Evolutionary conservation across 495 filamentous ascomycete genomes (phyloP).

Genomic region (Annulohypoxylon bovei): DNA sequence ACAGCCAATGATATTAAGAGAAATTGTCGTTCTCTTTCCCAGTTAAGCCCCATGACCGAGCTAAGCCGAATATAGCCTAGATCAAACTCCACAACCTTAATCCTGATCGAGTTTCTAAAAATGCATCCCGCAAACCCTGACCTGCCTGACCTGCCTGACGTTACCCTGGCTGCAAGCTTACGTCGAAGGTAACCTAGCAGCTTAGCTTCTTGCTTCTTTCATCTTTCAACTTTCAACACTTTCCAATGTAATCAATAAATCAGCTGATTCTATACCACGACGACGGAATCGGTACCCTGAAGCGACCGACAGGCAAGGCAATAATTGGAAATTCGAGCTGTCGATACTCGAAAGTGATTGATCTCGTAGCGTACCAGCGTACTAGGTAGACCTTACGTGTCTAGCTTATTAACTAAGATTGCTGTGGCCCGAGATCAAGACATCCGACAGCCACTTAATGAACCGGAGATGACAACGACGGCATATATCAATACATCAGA

Average conservation of each 20-base stretch:
- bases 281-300: background rate
- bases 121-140: slow-evolving; percentile 37
- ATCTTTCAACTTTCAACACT: background rate
- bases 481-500: background rate
- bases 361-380: background rate
- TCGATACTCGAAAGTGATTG: background rate
- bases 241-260: background rate
- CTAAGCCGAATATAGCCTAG: slow-evolving; percentile 20
- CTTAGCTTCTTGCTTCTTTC: background rate
- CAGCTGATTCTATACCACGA: slow-evolving; percentile 12
- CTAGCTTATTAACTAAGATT: slow-evolving; percentile 13
- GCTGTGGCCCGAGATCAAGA: slow-evolving; percentile 10
- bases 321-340: slow-evolving; percentile 13
- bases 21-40: slow-evolving; percentile 28
- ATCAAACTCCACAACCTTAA: slow-evolving; percentile 32
- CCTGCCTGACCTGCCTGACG: slow-evolving; percentile 8
- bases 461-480: slow-evolving; percentile 23
- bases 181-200: background rate
- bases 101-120: slow-evolving; percentile 44
- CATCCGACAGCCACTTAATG: slow-evolving; percentile 34
- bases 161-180: slow-evolving; percentile 1
- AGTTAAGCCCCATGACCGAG: background rate
- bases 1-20: slow-evolving; percentile 19
- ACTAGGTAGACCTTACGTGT: slow-evolving; percentile 28
- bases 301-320: background rate